These are phyloP conservation scores for Corylus americana DNA, from an alignment of 306 rosid genomes.

Conservation along the genomic window DNA sequence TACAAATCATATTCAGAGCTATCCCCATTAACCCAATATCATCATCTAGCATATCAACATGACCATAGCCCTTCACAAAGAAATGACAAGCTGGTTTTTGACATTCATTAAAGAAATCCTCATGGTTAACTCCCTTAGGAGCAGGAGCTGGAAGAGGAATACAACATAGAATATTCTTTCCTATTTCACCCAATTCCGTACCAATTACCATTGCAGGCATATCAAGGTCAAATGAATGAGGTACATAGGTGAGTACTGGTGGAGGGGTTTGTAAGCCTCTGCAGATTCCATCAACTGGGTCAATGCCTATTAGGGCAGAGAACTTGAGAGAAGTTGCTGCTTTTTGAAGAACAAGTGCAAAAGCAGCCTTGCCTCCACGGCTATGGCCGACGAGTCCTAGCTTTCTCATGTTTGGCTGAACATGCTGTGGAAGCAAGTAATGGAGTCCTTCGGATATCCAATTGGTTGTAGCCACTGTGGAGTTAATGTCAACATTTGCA, in stretches of 20 bases:
- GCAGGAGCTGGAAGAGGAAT: slow-evolving; percentile 60
- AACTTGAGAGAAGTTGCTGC: slow-evolving; percentile 42
- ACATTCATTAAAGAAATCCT: slow-evolving; percentile 67
- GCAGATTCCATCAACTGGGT: slow-evolving; percentile 87
- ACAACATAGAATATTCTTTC: slow-evolving; percentile 45
- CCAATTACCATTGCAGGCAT: slow-evolving; percentile 71
- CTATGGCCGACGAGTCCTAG: slow-evolving; percentile 79
- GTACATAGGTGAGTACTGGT: slow-evolving; percentile 68
- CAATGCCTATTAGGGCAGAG: slow-evolving; percentile 77
- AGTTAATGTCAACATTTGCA: slow-evolving; percentile 55
- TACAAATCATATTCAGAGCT: slow-evolving; percentile 56
- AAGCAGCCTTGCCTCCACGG: slow-evolving; percentile 83
- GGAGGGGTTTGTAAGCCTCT: slow-evolving; percentile 81
- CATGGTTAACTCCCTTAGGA: slow-evolving; percentile 78
- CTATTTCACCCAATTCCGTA: slow-evolving; percentile 64
- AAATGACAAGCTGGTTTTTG: slow-evolving; percentile 58
- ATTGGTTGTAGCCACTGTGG: slow-evolving; percentile 57
- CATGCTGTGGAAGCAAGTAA: slow-evolving; percentile 47
- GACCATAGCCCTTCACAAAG: slow-evolving; percentile 75
- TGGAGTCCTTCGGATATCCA: slow-evolving; percentile 70
- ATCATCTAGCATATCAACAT: slow-evolving; percentile 78
- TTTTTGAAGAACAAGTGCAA: slow-evolving; percentile 63
- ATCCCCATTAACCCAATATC: slow-evolving; percentile 72
- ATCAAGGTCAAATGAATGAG: slow-evolving; percentile 59
- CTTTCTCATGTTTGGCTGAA: slow-evolving; percentile 50